phyloP scores from a whole-genome alignment of 2,329 filamentous ascomycete species.

The Neonectria ditissima region DNA sequence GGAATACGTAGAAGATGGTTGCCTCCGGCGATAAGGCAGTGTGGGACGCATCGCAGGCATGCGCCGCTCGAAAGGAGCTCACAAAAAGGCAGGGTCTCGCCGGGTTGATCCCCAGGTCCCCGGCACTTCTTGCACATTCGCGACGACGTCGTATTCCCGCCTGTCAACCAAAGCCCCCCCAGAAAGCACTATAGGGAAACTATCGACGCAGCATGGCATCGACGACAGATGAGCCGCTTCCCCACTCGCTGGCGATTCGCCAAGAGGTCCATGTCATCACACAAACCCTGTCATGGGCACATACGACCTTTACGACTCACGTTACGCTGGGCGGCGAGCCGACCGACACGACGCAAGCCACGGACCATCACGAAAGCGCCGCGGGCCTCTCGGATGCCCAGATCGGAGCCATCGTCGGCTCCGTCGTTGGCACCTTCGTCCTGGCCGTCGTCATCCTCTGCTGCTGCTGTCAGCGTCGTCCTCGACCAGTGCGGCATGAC shows the following conservation, averaged over 20 bases:
- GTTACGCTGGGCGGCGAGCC: conserved; percentile 46
- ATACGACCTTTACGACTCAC: conserved; percentile 52
- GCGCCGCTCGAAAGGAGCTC: conserved; percentile 18
- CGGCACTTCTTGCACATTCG: conserved; percentile 31
- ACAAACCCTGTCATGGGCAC: conserved; percentile 50
- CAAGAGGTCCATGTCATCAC: conserved; percentile 49
- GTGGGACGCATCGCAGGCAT: conserved; percentile 24
- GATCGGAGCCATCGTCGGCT: conserved; percentile 57
- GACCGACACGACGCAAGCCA: conserved; percentile 16
- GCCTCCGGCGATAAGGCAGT: conserved; percentile 32
- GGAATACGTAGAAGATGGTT: conserved; percentile 28
- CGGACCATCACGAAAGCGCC: conserved; percentile 27
- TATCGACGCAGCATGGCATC: conserved; percentile 14
- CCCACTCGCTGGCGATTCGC: conserved; percentile 36
- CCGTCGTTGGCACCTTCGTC: conserved; percentile 52
- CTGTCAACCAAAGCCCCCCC: neutral
- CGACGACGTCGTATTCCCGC: conserved; percentile 12
- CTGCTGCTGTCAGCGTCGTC: conserved; percentile 34
- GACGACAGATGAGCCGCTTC: conserved; percentile 23
- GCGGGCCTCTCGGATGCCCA: conserved; percentile 50
- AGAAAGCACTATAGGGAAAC: conserved; percentile 1
- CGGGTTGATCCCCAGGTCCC: conserved; percentile 2
- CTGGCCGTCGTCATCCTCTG: conserved; percentile 51
- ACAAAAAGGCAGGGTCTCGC: conserved; percentile 36
- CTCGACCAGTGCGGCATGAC: conserved; percentile 5